Conservation (phyloP, 345 rosid species). For the Lenwebbia sp. region DNA sequence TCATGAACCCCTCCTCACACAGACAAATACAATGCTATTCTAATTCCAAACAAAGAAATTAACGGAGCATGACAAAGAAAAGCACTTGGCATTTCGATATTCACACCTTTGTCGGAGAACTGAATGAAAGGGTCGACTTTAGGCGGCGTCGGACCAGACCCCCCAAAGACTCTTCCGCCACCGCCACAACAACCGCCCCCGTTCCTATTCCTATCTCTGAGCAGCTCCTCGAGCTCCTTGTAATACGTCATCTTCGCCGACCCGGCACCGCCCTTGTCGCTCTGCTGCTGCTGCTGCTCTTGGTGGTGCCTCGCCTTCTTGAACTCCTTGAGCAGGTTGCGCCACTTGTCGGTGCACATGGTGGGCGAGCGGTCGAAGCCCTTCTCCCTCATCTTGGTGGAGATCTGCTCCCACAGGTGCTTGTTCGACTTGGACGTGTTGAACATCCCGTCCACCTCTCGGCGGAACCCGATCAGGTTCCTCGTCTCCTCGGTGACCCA, state of each 20-base stretch:
- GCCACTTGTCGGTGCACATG: conserved; percentile 99
- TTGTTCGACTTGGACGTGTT: conserved; percentile 97
- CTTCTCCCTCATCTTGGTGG: conserved; percentile 80
- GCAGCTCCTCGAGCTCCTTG: conserved; percentile 92
- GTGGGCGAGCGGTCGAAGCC: conserved; percentile 97
- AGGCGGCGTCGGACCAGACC: conserved; percentile 3
- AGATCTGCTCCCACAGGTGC: conserved; percentile 95
- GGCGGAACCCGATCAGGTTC: conserved; percentile 55
- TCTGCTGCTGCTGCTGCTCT: neutral
- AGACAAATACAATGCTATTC: neutral
- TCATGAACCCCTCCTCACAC: neutral
- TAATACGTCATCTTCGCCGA: conserved; percentile 87
- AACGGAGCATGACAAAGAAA: neutral
- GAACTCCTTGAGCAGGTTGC: conserved; percentile 90
- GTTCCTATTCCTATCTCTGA: conserved; percentile 70
- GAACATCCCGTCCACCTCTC: conserved; percentile 85
- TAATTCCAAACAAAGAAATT: neutral
- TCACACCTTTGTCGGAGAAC: conserved; percentile 75
- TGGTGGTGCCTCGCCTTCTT: conserved; percentile 76
- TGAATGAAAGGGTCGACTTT: conserved; percentile 87
- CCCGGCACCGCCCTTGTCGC: conserved; percentile 32
- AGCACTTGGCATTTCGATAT: neutral
- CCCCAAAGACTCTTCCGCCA: neutral
- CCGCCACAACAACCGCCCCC: neutral
- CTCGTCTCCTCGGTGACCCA: conserved; percentile 98